Evolutionary conservation across 73 alveolate species (phyloP), one percentile per base, ranked within the genome.

Genomic region (Symbiodinium natans): DNA sequence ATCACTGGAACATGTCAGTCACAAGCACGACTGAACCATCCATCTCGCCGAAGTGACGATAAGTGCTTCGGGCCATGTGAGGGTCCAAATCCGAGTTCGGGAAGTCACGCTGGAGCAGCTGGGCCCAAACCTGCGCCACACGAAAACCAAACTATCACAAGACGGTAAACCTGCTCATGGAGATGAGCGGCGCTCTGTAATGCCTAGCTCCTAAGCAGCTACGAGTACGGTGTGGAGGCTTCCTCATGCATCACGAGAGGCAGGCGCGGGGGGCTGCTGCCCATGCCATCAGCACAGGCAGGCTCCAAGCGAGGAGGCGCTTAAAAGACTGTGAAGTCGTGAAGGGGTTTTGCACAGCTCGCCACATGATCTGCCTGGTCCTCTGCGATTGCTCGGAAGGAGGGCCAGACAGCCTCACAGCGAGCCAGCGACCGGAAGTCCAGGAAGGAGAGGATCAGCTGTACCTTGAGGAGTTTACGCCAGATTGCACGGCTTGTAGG

Each of bases 341-440:
- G n/a, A n/a, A n/a, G n/a, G n/a, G n/a, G n/a, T n/a, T n/a, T n/a
- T n/a, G n/a, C n/a, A n/a, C n/a, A n/a, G 63, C 63, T 17, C 63
- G 63, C 8, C 8, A 17, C 63, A 10, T 48, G 63, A n/a, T n/a
- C 93, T 48, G 82, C 40, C 94, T 36, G 52, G 54, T 52, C 73
- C 40, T 86, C 94, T 1, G 94, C 94, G 41, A 80, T 80, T 1
- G 94, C 94, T n/a, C 56, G 63, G 84, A 86, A 86, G 40, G 84
- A 86, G 9, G 94, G 94, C 94, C 94, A 86, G 8, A 83, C 94
- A 39, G 59, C 39, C 73, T 86, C 94, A 31, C 94, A 86, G 15
- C 94, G 94, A 25, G 84, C 94, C 83, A 86, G 31, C 31, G 94
- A 86, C 29, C 38, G 17, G 83, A 52, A 77, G 40, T 86, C 94